phyloP scores from a whole-genome alignment of 2,329 filamentous ascomycete genomes.

The Rosellinia necatrix region DNA sequence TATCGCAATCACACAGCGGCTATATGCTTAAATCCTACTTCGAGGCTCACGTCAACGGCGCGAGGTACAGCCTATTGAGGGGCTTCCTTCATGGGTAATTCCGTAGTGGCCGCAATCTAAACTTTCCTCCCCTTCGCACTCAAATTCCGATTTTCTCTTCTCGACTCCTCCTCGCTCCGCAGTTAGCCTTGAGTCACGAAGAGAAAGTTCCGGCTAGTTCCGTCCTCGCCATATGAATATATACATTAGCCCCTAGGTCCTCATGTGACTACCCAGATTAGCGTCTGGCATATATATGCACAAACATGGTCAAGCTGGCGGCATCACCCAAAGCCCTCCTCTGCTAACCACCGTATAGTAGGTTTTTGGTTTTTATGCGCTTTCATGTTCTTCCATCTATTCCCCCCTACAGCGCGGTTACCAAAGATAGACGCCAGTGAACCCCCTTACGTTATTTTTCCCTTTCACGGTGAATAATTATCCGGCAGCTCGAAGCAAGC shows the following conservation, averaged over 20 bases:
- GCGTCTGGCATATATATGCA: background rate
- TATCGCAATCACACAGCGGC: background rate
- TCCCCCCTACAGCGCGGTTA: too few species aligned
- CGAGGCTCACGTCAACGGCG: background rate
- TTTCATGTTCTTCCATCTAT: too few species aligned
- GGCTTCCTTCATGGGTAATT: background rate
- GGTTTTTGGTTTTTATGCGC: too few species aligned
- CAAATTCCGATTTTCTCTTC: background rate
- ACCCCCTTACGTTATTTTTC: too few species aligned
- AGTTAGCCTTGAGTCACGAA: slow-evolving; percentile 5
- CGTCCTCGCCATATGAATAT: background rate
- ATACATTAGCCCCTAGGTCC: background rate
- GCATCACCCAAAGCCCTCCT: too few species aligned
- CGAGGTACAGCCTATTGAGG: background rate
- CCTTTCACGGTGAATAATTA: too few species aligned
- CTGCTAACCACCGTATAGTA: too few species aligned
- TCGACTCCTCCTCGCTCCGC: too few species aligned
- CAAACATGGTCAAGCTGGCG: too few species aligned
- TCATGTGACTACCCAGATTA: background rate
- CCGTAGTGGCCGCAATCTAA: background rate
- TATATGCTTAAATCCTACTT: background rate
- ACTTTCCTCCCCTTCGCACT: background rate
- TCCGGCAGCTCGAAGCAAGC: too few species aligned
- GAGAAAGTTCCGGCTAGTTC: slow-evolving; percentile 19
- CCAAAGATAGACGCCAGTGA: too few species aligned